These are phyloP conservation scores for Phalaenopsis hybrid DNA, from an alignment of 116 monocot species.

Conservation along the genomic window DNA sequence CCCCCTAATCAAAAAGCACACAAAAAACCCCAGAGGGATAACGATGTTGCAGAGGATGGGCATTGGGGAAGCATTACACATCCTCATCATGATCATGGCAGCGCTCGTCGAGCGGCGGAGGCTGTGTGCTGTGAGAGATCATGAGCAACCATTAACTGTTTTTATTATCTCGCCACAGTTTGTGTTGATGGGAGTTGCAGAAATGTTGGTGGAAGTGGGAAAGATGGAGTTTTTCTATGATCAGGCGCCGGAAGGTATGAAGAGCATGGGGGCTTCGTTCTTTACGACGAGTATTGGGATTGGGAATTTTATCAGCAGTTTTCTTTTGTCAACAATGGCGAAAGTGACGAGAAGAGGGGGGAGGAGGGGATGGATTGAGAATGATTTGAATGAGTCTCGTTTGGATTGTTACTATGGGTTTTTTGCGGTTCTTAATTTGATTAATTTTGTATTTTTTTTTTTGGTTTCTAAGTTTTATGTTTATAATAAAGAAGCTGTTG, in stretches of 20 bases:
- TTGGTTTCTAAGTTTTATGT: slow-evolving; percentile 11
- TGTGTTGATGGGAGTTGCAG: slow-evolving; percentile 19
- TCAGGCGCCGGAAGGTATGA: slow-evolving; percentile 27
- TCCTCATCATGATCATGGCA: slow-evolving; percentile 17
- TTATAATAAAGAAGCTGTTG: slow-evolving; percentile 13
- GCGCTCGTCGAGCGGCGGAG: slow-evolving; percentile 15
- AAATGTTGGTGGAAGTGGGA: slow-evolving; percentile 21
- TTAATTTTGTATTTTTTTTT: slow-evolving; percentile 14
- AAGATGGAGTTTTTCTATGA: slow-evolving; percentile 30
- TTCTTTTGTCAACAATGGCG: slow-evolving; percentile 15
- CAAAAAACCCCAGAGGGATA: slow-evolving; percentile 17
- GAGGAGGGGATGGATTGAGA: slow-evolving; percentile 15
- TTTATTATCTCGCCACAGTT: slow-evolving; percentile 18
- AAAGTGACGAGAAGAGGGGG: slow-evolving; percentile 9
- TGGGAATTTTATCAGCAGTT: slow-evolving; percentile 24
- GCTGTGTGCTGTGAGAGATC: background rate
- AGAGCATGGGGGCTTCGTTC: slow-evolving; percentile 23
- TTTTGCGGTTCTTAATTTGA: slow-evolving; percentile 6
- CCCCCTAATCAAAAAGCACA: slow-evolving; percentile 4
- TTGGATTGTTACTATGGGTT: slow-evolving; percentile 20
- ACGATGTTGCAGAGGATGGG: slow-evolving; percentile 27
- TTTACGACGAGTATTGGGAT: slow-evolving; percentile 19
- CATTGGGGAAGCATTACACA: slow-evolving; percentile 13
- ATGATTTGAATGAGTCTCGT: slow-evolving; percentile 16
- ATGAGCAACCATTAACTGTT: slow-evolving; percentile 13